Percentiles rank a stretch among this genome's conserved stretches.
phyloP scores from a whole-genome alignment of 164 flowering plant species.

The Chimonanthus salicifolius region DNA sequence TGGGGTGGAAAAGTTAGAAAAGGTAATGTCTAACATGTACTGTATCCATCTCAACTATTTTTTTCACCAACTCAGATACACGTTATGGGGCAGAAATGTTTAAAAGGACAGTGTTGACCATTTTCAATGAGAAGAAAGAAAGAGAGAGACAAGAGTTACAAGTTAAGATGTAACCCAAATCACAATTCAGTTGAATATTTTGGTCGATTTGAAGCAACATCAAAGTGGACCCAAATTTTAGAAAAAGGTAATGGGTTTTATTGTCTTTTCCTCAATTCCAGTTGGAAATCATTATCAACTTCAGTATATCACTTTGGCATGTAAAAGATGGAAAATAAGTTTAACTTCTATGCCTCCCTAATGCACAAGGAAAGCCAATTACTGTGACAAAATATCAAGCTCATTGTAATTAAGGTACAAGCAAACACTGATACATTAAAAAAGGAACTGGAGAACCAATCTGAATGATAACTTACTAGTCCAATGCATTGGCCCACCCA shows the following conservation, averaged over 20 bases:
- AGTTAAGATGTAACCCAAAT: not conserved
- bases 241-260: not conserved
- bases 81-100: not conserved
- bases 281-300: too few relatives aligned
- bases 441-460: not conserved
- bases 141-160: too few relatives aligned
- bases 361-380: not conserved
- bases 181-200: not conserved
- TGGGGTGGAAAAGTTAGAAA: not conserved
- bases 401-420: not conserved
- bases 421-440: not conserved
- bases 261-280: not conserved
- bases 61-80: too few relatives aligned
- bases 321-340: not conserved
- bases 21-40: not conserved
- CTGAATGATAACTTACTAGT: not conserved
- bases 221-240: too few relatives aligned
- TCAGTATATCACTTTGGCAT: not conserved
- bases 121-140: not conserved
- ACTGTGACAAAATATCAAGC: not conserved
- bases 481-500: conserved; percentile 98
- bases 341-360: not conserved
- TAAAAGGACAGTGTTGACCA: not conserved
- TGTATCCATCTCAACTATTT: not conserved
- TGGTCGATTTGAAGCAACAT: not conserved